Conservation (phyloP, 139 green algal genomes). For the Yamagishiella unicocca region DNA sequence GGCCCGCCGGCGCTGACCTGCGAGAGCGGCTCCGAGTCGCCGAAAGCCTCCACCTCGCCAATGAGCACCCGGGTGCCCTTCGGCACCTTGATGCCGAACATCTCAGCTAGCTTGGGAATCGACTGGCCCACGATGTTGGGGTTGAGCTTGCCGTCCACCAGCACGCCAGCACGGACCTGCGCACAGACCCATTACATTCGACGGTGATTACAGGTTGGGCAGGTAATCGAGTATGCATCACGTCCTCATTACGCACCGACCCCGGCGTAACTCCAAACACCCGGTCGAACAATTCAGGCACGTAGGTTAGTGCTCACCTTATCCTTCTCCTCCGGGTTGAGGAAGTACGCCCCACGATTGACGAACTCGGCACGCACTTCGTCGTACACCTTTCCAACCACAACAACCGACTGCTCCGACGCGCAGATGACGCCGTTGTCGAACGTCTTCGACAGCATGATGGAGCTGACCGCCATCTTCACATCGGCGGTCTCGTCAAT, state of each 20-base stretch:
- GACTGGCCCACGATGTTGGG: constrained; percentile 76
- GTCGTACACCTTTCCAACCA: constrained; percentile 69
- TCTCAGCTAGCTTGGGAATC: constrained; percentile 64
- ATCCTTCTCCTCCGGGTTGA: constrained; percentile 70
- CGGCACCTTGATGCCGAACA: constrained; percentile 78
- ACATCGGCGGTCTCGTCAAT: constrained; percentile 79
- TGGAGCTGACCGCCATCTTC: constrained; percentile 64
- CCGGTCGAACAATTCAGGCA: too few species aligned
- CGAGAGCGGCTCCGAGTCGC: constrained; percentile 68
- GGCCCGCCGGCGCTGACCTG: too few species aligned
- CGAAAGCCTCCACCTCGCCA: constrained; percentile 67
- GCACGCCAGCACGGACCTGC: constrained; percentile 64
- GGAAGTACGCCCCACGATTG: constrained; percentile 72
- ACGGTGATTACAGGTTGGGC: too few species aligned
- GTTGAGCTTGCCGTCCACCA: constrained; percentile 75
- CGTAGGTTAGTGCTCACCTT: constrained; percentile 67
- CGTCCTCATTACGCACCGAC: too few species aligned
- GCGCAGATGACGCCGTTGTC: constrained; percentile 85
- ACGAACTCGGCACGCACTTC: constrained; percentile 63
- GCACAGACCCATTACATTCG: too few species aligned
- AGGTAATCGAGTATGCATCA: too few species aligned
- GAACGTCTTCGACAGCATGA: constrained; percentile 79
- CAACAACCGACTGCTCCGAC: constrained; percentile 77
- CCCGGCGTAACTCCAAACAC: too few species aligned
- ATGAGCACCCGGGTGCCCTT: constrained; percentile 68